A percentile compares a stretch with the other conserved stretches of the same genome.
These are phyloP conservation scores for Penicillium verrucosum DNA, from an alignment of 2,329 filamentous ascomycete genomes.

Conservation along the genomic window DNA sequence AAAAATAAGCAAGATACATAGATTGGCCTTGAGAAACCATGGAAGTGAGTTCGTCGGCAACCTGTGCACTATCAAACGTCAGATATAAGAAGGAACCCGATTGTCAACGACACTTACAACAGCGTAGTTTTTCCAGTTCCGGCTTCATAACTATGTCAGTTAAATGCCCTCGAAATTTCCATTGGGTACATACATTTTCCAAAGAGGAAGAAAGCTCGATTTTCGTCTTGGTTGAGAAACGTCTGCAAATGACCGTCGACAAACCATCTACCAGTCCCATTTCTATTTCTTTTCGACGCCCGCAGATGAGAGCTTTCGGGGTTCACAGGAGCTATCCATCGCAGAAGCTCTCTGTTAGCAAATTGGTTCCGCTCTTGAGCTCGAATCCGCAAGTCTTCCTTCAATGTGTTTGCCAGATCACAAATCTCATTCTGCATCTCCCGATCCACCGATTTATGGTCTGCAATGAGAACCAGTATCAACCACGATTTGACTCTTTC, in stretches of 20 bases:
- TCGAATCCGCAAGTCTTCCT: slow-evolving; percentile 16
- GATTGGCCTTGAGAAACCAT: slow-evolving; percentile 6
- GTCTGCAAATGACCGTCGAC: slow-evolving; percentile 12
- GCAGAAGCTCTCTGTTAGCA: slow-evolving; percentile 11
- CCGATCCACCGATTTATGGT: slow-evolving; percentile 12
- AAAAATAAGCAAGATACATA: slow-evolving; percentile 18
- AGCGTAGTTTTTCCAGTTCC: slow-evolving; percentile 21
- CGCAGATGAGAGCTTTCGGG: slow-evolving; percentile 16
- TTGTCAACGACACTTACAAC: slow-evolving; percentile 11
- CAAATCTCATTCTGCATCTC: slow-evolving; percentile 17
- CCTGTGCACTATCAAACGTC: slow-evolving; percentile 14
- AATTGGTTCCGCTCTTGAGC: slow-evolving; percentile 12
- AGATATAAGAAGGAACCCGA: background rate
- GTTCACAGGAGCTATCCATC: slow-evolving; percentile 21
- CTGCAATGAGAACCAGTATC: slow-evolving; percentile 21
- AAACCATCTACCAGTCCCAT: slow-evolving; percentile 19
- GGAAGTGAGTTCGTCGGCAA: slow-evolving; percentile 11
- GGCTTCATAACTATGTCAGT: slow-evolving; percentile 7
- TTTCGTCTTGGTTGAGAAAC: slow-evolving; percentile 7
- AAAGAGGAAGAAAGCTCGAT: slow-evolving; percentile 11
- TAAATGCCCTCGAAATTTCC: background rate
- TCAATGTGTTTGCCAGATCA: slow-evolving; percentile 10
- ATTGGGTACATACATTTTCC: slow-evolving; percentile 18
- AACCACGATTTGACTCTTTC: slow-evolving; percentile 24
- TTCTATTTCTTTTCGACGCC: slow-evolving; percentile 9